phyloP scores from a whole-genome alignment of 257 asterid genomes.

The Penstemon davidsonii region DNA sequence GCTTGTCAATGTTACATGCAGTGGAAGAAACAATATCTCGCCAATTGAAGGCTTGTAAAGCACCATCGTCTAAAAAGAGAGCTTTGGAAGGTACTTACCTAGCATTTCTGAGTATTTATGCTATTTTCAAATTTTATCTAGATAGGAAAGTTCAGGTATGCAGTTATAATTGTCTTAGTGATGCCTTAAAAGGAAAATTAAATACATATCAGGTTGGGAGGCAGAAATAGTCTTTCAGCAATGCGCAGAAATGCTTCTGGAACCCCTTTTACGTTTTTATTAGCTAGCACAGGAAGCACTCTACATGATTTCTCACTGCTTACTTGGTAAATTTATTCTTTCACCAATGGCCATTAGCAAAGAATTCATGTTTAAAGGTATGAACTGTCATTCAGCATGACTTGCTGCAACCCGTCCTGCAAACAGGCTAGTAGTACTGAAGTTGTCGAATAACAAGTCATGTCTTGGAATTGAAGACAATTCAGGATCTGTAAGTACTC shows the following conservation, averaged over 20 bases:
- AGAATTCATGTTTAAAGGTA: neutral
- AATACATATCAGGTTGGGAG: conserved; percentile 10
- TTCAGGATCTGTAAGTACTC: no score
- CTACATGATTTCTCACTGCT: neutral
- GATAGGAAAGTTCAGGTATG: conserved; percentile 20
- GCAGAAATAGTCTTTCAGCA: conserved; percentile 4
- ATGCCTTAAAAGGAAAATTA: conserved; percentile 13
- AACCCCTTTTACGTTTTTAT: neutral
- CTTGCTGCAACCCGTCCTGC: neutral
- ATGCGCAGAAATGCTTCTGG: neutral
- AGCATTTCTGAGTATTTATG: no score
- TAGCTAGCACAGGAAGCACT: neutral
- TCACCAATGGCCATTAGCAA: neutral
- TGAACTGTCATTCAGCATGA: conserved; percentile 13
- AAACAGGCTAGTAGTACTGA: neutral
- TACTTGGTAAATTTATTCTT: neutral
- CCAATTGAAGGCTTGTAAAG: conserved; percentile 88
- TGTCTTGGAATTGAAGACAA: no score
- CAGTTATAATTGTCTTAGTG: conserved; percentile 17
- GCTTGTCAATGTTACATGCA: conserved; percentile 85
- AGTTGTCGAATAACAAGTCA: no score
- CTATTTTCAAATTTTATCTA: neutral
- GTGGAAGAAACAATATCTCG: conserved; percentile 93
- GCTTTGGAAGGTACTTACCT: conserved; percentile 64
- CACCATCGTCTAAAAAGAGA: conserved; percentile 61